Evolutionary conservation across 2,329 filamentous ascomycete species (phyloP).

Genomic region (Sclerotinia glacialis): DNA sequence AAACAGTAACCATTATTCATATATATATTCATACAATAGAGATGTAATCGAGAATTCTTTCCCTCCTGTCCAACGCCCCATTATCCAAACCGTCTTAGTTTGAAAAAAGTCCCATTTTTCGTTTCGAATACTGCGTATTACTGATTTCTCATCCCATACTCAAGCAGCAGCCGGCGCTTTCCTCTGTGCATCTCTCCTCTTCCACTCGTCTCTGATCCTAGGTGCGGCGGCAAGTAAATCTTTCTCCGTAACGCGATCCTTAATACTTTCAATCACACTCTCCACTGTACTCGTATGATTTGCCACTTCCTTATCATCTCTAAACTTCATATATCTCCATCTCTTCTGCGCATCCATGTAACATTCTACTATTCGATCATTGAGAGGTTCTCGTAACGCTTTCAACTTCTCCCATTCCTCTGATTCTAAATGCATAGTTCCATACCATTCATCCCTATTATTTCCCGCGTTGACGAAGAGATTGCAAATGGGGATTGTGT

Average conservation of each 20-base stretch:
- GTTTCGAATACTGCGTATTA: neutral
- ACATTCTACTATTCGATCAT: conserved; percentile 88
- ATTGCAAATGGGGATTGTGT: conserved; percentile 70
- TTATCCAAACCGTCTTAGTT: neutral
- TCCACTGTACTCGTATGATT: conserved; percentile 84
- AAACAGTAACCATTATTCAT: too few species aligned
- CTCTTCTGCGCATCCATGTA: conserved; percentile 69
- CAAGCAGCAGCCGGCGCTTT: neutral
- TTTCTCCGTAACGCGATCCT: conserved; percentile 76
- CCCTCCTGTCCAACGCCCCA: neutral
- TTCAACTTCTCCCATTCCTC: conserved; percentile 85
- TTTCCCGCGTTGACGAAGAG: conserved; percentile 68
- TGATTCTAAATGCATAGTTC: conserved; percentile 64
- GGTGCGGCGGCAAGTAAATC: conserved; percentile 71
- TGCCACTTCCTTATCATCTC: conserved; percentile 87
- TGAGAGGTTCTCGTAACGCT: conserved; percentile 67
- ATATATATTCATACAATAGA: neutral
- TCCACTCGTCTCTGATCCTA: conserved; percentile 78
- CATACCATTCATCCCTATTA: conserved; percentile 54
- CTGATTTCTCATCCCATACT: neutral
- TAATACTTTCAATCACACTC: conserved; percentile 86
- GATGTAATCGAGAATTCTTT: neutral
- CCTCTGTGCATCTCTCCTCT: conserved; percentile 43
- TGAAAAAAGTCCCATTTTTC: too few species aligned
- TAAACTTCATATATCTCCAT: conserved; percentile 86